Conservation (phyloP, 2,329 filamentous ascomycete species). For the Immersiporthe knoxdaviesiana region DNA sequence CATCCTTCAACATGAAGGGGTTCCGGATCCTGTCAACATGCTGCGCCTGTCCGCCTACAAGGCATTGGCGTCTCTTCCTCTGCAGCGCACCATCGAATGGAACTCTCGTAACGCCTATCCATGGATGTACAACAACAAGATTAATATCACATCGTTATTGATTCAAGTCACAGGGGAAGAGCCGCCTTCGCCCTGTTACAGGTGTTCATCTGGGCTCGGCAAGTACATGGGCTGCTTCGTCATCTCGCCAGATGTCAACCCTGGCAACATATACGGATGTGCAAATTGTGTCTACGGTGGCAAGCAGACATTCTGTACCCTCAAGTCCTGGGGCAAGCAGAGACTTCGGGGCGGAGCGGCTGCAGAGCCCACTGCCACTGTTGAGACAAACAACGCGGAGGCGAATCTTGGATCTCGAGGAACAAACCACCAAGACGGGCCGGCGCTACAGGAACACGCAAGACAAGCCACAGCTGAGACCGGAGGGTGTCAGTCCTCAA, state of each 20-base stretch:
- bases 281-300: constrained; percentile 21
- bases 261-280: constrained; percentile 13
- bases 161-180: constrained; percentile 13
- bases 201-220: constrained; percentile 6
- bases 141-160: constrained; percentile 13
- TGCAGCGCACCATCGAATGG: constrained; percentile 16
- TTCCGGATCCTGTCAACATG: not conserved
- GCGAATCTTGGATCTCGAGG: not conserved
- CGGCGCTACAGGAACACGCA: not conserved
- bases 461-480: not conserved
- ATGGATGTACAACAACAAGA: constrained; percentile 12
- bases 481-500: not conserved
- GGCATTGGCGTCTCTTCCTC: constrained; percentile 1
- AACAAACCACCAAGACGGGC: not conserved
- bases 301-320: constrained; percentile 22
- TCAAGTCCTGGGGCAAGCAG: constrained; percentile 6
- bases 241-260: not conserved
- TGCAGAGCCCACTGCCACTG: not conserved
- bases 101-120: not conserved
- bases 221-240: constrained; percentile 17
- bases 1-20: not conserved
- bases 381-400: not conserved
- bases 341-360: not conserved
- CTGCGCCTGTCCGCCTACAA: not conserved
- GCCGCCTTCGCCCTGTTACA: constrained; percentile 10